Conservation (phyloP, 371 early-diverging fungal genomes). For the Syncephalastrum sp. region DNA sequence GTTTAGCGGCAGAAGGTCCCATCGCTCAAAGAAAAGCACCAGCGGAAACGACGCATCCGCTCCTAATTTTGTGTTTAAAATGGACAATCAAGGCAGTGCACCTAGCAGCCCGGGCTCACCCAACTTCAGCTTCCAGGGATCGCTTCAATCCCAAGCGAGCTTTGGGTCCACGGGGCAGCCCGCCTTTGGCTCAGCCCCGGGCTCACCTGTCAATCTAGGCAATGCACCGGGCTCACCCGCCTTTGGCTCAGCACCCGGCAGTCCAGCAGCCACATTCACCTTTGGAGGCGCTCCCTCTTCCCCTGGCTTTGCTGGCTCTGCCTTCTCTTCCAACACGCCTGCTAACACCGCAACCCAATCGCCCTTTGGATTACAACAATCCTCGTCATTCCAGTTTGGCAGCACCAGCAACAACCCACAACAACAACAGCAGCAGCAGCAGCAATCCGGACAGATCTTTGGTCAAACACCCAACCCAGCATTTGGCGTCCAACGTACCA, state of each 20-base stretch:
- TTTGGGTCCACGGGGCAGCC: not conserved
- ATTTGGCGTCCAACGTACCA: not conserved
- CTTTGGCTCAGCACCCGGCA: not conserved
- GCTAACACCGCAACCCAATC: too few species aligned
- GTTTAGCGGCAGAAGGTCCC: not conserved
- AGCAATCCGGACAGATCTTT: not conserved
- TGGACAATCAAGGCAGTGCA: constrained; percentile 4
- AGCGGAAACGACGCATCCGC: constrained; percentile 3
- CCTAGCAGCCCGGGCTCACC: not conserved
- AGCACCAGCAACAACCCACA: not conserved
- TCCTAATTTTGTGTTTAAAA: constrained; percentile 6
- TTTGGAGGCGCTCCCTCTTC: constrained; percentile 8
- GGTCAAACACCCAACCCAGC: constrained; percentile 2
- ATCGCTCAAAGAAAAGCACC: constrained; percentile 7
- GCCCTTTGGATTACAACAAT: not conserved
- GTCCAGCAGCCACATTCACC: not conserved
- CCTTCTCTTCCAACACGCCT: too few species aligned
- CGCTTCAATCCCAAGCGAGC: too few species aligned
- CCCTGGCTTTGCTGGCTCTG: not conserved
- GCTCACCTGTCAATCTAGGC: not conserved
- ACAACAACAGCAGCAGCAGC: too few species aligned
- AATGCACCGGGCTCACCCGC: not conserved
- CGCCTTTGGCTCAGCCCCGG: not conserved
- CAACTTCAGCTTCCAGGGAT: not conserved
- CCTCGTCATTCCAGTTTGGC: not conserved